These are phyloP conservation scores for Oryza longistaminata DNA, from an alignment of 176 grass and related monocot genomes.

Conservation along the genomic window DNA sequence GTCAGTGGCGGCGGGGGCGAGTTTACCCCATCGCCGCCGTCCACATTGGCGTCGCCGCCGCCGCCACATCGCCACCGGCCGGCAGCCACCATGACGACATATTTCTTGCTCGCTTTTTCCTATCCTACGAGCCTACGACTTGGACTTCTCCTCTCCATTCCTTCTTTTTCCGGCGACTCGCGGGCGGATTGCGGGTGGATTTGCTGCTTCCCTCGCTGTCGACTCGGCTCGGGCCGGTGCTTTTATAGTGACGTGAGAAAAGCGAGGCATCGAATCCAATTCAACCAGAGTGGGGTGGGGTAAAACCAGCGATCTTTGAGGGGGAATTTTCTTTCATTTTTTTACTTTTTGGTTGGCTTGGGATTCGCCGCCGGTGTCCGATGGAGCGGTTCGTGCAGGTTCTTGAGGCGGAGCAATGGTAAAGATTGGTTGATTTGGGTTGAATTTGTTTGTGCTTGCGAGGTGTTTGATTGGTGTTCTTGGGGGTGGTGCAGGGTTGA, in stretches of 20 bases:
- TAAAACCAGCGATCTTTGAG: background rate
- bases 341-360: background rate
- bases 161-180: background rate
- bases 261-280: conserved; percentile 15
- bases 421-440: background rate
- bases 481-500: conserved; percentile 34
- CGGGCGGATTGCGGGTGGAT: background rate
- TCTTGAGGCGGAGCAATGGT: conserved; percentile 32
- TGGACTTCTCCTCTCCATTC: background rate
- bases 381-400: background rate
- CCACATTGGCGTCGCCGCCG: conserved; percentile 9
- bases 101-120: too few relatives aligned
- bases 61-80: background rate
- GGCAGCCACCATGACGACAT: conserved; percentile 49
- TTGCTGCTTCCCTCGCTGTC: background rate
- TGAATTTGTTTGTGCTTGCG: too few relatives aligned
- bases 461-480: background rate
- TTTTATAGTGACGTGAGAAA: conserved; percentile 17
- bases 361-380: background rate
- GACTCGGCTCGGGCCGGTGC: background rate
- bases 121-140: conserved; percentile 5
- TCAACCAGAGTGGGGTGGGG: background rate
- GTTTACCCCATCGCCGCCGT: background rate
- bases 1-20: background rate
- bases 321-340: background rate